Evolutionary conservation across 306 rosid species (phyloP), one percentile per base, ranked within the genome.

Genomic region (Carpinus fangiana): DNA sequence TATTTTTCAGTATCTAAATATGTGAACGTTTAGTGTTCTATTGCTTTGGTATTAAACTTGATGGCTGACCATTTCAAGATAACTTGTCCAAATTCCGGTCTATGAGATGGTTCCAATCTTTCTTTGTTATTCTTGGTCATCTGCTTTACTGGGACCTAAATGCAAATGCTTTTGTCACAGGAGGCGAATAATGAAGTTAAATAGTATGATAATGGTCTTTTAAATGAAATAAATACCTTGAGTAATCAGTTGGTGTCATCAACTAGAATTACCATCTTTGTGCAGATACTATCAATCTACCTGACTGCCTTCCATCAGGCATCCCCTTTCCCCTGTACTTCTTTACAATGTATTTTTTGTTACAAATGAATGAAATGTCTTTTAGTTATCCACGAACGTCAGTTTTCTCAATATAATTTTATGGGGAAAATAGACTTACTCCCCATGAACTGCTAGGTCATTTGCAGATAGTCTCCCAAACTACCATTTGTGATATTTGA

Each of bases 1-100:
- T 66, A 43, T 55, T 55, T 72, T 80, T 78, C 34, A 38, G 50
- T 74, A 80, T 72, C 65, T 74, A 62, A 38, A 51, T 48, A n/a
- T 67, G 3, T 34, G 61, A 57, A 76, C 31, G 4, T 48, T 21
- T 28, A 52, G 54, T 64, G 76, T 77, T 70, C 43, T 74, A n/a
- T 72, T 71, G 50, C 72, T 76, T 62, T 28, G 43, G 17, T 26
- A 66, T 38, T 13, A 36, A 18, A 67, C 23, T 18, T 41, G 41
- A n/a, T 41, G 72, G 51, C 17, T 41, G 51, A 10, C 28, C 52
- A 10, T 41, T 17, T 67, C 51, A 65, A 36, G 81, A 79, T 41
- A 23, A 21, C 74, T 71, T 48, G 36, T 36, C 52, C 41, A 75
- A 36, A 48, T 71, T 70, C 16, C 62, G 60, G 14, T 73, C 28